Percentiles rank a stretch among this genome's conserved stretches.
phyloP scores from a whole-genome alignment of 352 stramenopile species.

The Peronospora farinosa region DNA sequence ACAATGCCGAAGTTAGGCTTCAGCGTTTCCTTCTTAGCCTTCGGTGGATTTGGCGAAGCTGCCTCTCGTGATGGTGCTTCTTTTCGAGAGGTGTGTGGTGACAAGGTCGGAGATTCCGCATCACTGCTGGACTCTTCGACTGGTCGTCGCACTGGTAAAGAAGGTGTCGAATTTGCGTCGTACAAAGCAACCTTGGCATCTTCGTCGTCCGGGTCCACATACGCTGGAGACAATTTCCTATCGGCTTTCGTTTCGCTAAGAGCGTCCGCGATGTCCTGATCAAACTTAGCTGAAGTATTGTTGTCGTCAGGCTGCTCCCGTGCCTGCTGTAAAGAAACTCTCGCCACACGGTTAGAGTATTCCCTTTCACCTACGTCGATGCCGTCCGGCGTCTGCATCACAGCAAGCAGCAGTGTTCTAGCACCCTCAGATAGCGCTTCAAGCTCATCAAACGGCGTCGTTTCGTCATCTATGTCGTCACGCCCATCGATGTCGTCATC shows the following conservation, averaged over 20 bases:
- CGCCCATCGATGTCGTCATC: constrained; percentile 42
- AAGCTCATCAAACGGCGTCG: constrained; percentile 78
- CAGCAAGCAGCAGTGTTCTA: constrained; percentile 72
- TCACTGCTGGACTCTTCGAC: constrained; percentile 20
- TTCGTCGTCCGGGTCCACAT: constrained; percentile 21
- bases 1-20: constrained; percentile 74
- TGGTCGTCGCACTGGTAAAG: constrained; percentile 14
- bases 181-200: constrained; percentile 17
- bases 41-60: constrained; percentile 26
- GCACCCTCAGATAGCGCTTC: constrained; percentile 82
- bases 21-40: constrained; percentile 31
- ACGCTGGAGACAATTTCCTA: constrained; percentile 11
- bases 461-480: constrained; percentile 78
- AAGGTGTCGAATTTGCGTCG: constrained; percentile 16
- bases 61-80: constrained; percentile 12
- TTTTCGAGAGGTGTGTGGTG: constrained; percentile 13
- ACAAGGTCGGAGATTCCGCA: constrained; percentile 8
- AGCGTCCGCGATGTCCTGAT: constrained; percentile 32
- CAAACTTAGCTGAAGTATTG: constrained; percentile 29
- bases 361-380: constrained; percentile 69
- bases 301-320: constrained; percentile 19
- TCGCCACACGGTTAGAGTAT: constrained; percentile 38
- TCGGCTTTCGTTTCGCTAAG: constrained; percentile 22
- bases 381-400: constrained; percentile 84
- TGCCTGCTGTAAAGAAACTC: constrained; percentile 25